Evolutionary conservation across 164 flowering plant species (phyloP), one percentile per base, ranked within the genome.

Genomic region (Aristolochia fimbriata): DNA sequence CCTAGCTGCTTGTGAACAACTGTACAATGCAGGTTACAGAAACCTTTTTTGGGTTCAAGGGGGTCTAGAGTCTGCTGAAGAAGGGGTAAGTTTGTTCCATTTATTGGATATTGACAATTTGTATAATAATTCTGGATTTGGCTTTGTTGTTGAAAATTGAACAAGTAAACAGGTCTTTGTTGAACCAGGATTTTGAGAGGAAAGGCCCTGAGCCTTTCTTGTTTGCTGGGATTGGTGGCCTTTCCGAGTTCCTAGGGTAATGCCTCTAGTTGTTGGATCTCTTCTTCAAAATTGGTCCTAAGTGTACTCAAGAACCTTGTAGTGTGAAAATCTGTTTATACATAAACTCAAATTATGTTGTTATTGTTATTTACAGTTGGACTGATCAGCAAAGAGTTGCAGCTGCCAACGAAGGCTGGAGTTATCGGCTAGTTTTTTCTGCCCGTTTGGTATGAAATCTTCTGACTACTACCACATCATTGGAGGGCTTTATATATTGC

Each of bases 31-130:
- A 55, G 98, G 98, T 58, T 89, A 89, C 68, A 74, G 69, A 71
- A 93, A 87, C 68, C 80, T 89, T 23, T 89, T 87, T 68, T 93
- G 96, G 98, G 83, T 93, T 73, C 97, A 86, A 77, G 96, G 96
- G 41, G 98, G 98, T 47, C 72, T 89, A 16, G 97, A 93, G 77
- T 81, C 89, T 65, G 96, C 98, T 53, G 97, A 93, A 71, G 97
- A 93, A 74, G 96, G 84, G 85, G 97, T 85, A 72, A 37, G 1
- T 37, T 37, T 37, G 43, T 37, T 37, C 52, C 4, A 49, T 49
- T 27, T 49, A 20, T 0, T 49, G 46, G 12, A 15, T 30, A 31
- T 17, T 15, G 15, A 9, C 13, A 2, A 15, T 16, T 55, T 24
- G 37, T 23, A 27, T 54, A 23, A 2, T 31, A 3, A 12, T 7